phyloP scores from a whole-genome alignment of 202 grass and related monocot species.

The Tripidium arundinaceum region DNA sequence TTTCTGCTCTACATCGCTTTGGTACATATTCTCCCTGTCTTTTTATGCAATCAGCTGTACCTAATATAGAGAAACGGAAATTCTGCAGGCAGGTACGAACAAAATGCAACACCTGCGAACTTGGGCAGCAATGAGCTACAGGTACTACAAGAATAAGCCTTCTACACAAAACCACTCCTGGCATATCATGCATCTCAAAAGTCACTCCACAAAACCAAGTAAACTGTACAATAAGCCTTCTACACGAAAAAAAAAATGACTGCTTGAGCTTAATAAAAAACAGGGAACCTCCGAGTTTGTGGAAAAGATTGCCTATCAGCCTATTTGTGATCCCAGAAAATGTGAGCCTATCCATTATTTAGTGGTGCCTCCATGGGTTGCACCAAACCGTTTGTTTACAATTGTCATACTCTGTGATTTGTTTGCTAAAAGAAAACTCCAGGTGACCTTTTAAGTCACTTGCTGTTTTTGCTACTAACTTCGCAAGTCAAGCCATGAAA shows the following conservation, averaged over 20 bases:
- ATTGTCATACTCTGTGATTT: constrained; percentile 15
- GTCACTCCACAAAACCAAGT: constrained; percentile 6
- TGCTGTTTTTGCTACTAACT: constrained; percentile 25
- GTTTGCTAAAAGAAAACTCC: background rate
- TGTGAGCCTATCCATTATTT: constrained; percentile 27
- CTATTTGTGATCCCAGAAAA: background rate
- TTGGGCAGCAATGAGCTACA: constrained; percentile 16
- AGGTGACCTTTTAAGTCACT: constrained; percentile 28
- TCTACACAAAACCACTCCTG: too few relatives aligned
- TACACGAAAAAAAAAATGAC: background rate
- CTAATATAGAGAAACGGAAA: too few relatives aligned
- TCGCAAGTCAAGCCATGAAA: too few relatives aligned
- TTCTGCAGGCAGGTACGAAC: too few relatives aligned
- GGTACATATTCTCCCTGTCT: background rate
- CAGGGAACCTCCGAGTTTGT: constrained; percentile 5
- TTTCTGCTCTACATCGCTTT: background rate
- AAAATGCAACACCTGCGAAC: too few relatives aligned
- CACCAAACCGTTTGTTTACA: constrained; percentile 18
- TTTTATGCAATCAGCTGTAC: too few relatives aligned
- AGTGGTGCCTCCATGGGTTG: background rate
- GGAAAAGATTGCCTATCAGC: background rate
- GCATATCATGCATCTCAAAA: constrained; percentile 12
- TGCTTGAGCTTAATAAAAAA: constrained; percentile 22
- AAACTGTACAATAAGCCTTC: constrained; percentile 31
- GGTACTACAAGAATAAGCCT: background rate